Base-by-base conservation (phyloP, 345 rosid species). In the Pistacia atlantica region DNA sequence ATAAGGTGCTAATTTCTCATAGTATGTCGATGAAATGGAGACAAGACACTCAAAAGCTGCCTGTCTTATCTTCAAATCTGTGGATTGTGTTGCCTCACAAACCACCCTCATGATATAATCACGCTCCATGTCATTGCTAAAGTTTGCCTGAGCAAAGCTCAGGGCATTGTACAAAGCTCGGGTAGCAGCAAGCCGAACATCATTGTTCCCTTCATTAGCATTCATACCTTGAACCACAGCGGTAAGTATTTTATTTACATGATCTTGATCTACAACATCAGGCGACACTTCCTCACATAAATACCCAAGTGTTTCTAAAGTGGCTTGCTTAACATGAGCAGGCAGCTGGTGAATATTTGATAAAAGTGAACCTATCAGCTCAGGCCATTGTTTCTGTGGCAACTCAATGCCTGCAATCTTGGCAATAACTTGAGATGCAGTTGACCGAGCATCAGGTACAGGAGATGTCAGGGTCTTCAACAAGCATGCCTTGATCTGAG, bases 111-210 rank as follows among this genome's bases (percentile, higher is more conserved):
- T 89, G 67, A 89, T 84, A 74, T 87, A 89, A 79, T 89, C 91
- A 59, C 93, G 90, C 80, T 89, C 93, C 91, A 84, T 87, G 72
- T 89, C 91, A 49, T 83, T 87, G 83, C 75, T 84, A 77, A 89
- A 89, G 73, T 89, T 89, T 63, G 91, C 93, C 73, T 89, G 91
- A n/a, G 93, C 90, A 64, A 89, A 89, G n/a, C 93, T 82, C 65
- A 89, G 59, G 35, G 92, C 89, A 86, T 87, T 89, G 75, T 86
- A 87, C 37, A 87, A 81, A 28, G 92, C 88, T 68, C 87, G 83
- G 10, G 87, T 86, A 46, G 93, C 93, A 65, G 89, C 93, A 83
- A 89, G 90, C 76, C 93, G 82, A 52, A 87, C 93, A 73, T 89
- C 91, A 74, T 77, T 82, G 68, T 85, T 86, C 37, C 78, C 87